phyloP scores from a whole-genome alignment of 2,329 filamentous ascomycete species.

The Colletotrichum salicis region DNA sequence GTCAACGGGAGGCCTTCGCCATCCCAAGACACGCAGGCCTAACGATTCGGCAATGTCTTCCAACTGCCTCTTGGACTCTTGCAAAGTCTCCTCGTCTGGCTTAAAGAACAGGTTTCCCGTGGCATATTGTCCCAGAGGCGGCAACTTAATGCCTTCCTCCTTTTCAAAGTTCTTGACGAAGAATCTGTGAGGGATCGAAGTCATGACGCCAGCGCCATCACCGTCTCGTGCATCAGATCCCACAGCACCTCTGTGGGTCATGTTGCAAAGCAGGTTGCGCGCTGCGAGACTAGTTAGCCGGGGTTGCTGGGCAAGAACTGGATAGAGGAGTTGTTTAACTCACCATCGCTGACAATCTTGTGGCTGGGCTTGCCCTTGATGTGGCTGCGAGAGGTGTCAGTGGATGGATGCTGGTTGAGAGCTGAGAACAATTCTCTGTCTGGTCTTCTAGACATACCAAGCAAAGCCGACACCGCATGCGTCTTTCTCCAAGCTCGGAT shows the following conservation, averaged over 20 bases:
- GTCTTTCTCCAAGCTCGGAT: slow-evolving; percentile 97
- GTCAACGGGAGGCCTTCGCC: slow-evolving; percentile 95
- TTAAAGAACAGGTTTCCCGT: slow-evolving; percentile 99
- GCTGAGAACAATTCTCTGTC: neutral
- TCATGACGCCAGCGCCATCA: slow-evolving; percentile 99
- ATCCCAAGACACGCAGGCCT: slow-evolving; percentile 90
- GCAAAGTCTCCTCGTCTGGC: slow-evolving; percentile 88
- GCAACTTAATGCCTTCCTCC: slow-evolving; percentile 88
- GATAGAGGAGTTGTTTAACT: slow-evolving; percentile 53
- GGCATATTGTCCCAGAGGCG: slow-evolving; percentile 91
- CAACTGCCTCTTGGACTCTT: slow-evolving; percentile 91
- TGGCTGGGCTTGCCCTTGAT: slow-evolving; percentile 98
- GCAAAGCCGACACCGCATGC: slow-evolving; percentile 99
- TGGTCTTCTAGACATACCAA: slow-evolving; percentile 71
- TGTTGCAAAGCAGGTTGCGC: slow-evolving; percentile 96
- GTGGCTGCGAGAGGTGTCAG: slow-evolving; percentile 68
- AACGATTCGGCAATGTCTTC: slow-evolving; percentile 91
- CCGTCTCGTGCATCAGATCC: slow-evolving; percentile 98
- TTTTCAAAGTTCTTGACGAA: slow-evolving; percentile 98
- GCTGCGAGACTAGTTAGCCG: slow-evolving; percentile 60
- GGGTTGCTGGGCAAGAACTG: neutral
- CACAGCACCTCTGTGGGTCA: slow-evolving; percentile 99
- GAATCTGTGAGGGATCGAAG: slow-evolving; percentile 97
- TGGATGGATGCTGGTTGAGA: slow-evolving; percentile 7
- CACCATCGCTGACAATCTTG: slow-evolving; percentile 99